Conservation (phyloP, 2,329 filamentous ascomycete species). For the Plenodomus tracheiphilus region DNA sequence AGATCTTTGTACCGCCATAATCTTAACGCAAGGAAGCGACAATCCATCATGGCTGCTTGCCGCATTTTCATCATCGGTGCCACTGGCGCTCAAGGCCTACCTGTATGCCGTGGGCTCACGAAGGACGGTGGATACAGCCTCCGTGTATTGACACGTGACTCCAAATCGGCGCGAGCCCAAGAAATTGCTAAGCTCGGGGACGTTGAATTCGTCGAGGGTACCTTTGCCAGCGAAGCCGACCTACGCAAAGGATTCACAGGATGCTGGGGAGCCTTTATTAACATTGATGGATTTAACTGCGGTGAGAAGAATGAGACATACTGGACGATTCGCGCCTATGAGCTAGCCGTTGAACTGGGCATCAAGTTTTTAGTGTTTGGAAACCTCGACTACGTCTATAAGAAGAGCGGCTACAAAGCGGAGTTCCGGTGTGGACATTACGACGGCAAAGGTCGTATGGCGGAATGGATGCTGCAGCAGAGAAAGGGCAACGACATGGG, state of each 20-base stretch:
- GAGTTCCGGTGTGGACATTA: conserved; percentile 40
- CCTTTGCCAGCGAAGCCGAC: not conserved
- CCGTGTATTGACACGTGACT: not conserved
- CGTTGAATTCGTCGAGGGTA: not conserved
- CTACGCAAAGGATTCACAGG: not conserved
- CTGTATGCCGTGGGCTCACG: conserved; percentile 10
- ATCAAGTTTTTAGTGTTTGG: conserved; percentile 52
- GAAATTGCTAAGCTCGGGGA: not conserved
- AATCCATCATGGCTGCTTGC: too few relatives aligned
- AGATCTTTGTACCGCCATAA: too few relatives aligned
- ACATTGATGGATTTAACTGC: not conserved
- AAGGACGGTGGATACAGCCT: not conserved
- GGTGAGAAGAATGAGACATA: conserved; percentile 54
- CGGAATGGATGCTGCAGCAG: conserved; percentile 21
- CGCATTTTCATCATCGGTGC: conserved; percentile 26
- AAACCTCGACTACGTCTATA: conserved; percentile 55
- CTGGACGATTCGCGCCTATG: conserved; percentile 46
- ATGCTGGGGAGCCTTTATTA: not conserved
- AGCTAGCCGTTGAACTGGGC: conserved; percentile 41
- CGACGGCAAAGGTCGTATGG: conserved; percentile 45
- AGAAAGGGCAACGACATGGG: conserved; percentile 15
- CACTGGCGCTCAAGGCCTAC: conserved; percentile 30
- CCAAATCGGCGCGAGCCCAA: not conserved
- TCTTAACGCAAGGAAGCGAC: too few relatives aligned
- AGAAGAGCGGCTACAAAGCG: conserved; percentile 52